Evolutionary conservation across 441 rosid species (phyloP), one percentile per base, ranked within the genome.

Genomic region (Eutrema salsugineum): DNA sequence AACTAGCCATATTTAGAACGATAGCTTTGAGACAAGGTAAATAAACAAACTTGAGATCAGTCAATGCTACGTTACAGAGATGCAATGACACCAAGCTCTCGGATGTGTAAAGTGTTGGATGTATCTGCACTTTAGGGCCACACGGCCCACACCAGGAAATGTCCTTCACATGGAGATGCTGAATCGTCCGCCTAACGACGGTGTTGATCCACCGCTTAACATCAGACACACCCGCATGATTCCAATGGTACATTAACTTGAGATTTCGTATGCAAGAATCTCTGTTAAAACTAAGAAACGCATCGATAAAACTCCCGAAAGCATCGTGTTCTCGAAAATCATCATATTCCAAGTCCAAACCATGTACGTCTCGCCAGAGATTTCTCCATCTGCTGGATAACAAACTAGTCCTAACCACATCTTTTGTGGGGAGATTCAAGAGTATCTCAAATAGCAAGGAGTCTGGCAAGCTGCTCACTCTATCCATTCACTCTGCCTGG

Each of bases 311-410:
- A 17, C 15, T 39, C 20, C 19, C 32, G 12, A 68, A 54, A 3
- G 44, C 12, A 3, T 8, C 8, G 44, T 17, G 2, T 3, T 55
- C 22, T 3, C 5, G 40, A 11, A 68, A 68, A 15, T 55, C 64
- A 40, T 10, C 0, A 8, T 24, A 3, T 0, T 3, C 6, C 44
- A 56, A 3, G 16, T 57, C 28, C 20, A 56, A 55, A 27, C 30
- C 32, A 43, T 54, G 53, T 42, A 68, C 44, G 2, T 4, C 11
- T 44, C 11, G 20, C 72, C 56, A 68, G 6, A 68, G 15, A 19
- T 54, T 16, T 40, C 32, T 55, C 72, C 72, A 67, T 40, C 33
- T 68, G 6, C 1, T 66, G 6, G 72, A 54, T 43, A 68, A 43
- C 1, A 55, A 30, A 8, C 72, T 16, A 4, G 5, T 56, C 20